Conservation (phyloP, 352 stramenopile species). For the Pilasporangium apinafurcum region DNA sequence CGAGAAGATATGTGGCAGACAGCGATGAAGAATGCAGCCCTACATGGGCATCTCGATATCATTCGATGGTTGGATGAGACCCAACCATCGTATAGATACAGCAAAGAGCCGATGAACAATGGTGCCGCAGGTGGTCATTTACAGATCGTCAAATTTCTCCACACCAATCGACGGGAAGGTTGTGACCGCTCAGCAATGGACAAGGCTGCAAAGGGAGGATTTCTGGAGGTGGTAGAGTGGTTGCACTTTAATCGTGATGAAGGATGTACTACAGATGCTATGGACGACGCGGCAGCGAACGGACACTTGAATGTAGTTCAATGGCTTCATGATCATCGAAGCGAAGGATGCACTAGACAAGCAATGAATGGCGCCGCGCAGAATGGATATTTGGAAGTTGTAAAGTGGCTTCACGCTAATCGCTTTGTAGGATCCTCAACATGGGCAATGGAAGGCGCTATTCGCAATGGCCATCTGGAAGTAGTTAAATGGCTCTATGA, state of each 20-base stretch:
- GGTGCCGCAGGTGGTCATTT: conserved; percentile 17
- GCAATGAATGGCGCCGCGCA: conserved; percentile 20
- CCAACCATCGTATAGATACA: too few relatives aligned
- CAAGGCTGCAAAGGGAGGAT: conserved; percentile 16
- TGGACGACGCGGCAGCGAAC: conserved; percentile 16
- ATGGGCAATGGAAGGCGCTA: conserved; percentile 10
- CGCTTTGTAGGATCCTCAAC: conserved; percentile 13
- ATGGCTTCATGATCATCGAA: conserved; percentile 22
- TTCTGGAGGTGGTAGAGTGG: conserved; percentile 19
- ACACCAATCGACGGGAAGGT: conserved; percentile 3
- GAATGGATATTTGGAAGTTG: conserved; percentile 13
- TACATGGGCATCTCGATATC: conserved; percentile 3
- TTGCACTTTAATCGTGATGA: conserved; percentile 16
- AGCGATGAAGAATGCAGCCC: too few relatives aligned
- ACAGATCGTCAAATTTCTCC: conserved; percentile 17
- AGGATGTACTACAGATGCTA: conserved; percentile 21
- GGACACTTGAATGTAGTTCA: conserved; percentile 14
- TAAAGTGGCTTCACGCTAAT: conserved; percentile 20
- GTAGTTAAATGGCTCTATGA: conserved; percentile 3
- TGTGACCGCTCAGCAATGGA: conserved; percentile 23
- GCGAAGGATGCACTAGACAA: conserved; percentile 16
- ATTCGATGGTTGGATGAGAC: conserved; percentile 8
- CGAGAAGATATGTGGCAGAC: too few relatives aligned
- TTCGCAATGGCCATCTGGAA: conserved; percentile 3
- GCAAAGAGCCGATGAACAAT: conserved; percentile 20